Conservation (phyloP, 352 stramenopile genomes). For the Phytophthora quininea region DNA sequence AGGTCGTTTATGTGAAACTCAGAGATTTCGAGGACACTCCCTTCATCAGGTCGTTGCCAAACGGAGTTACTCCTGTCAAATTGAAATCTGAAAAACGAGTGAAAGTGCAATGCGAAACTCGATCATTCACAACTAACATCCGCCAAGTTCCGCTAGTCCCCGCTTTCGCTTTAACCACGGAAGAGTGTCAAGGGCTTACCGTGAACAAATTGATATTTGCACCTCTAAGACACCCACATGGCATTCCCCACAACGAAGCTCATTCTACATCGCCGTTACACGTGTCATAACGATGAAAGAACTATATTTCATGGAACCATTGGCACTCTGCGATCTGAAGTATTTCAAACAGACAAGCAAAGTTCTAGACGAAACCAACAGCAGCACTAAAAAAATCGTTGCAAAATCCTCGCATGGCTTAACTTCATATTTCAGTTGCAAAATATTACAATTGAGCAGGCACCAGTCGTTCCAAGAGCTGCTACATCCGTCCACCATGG, state of each 20-base stretch:
- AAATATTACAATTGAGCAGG: not conserved
- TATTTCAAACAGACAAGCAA: too few relatives aligned
- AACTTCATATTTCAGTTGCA: too few relatives aligned
- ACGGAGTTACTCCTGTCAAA: not conserved
- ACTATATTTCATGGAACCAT: not conserved
- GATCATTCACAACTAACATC: not conserved
- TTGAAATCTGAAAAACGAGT: not conserved
- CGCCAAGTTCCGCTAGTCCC: not conserved
- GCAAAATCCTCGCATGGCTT: too few relatives aligned
- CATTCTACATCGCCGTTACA: slow-evolving; percentile 2
- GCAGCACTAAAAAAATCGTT: too few relatives aligned
- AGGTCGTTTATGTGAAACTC: not conserved
- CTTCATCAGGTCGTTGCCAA: not conserved
- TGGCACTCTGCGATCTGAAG: too few relatives aligned
- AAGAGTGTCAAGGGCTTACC: not conserved
- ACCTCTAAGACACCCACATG: not conserved
- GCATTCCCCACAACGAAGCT: not conserved
- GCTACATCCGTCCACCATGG: slow-evolving; percentile 62
- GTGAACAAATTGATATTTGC: not conserved
- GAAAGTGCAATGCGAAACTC: not conserved
- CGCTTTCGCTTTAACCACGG: not conserved
- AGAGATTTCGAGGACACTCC: not conserved
- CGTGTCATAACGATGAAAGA: slow-evolving; percentile 3
- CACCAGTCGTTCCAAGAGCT: slow-evolving; percentile 32
- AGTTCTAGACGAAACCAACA: too few relatives aligned